These are phyloP conservation scores for Dorcoceras hygrometricum DNA, from an alignment of 257 asterid species.

Conservation along the genomic window DNA sequence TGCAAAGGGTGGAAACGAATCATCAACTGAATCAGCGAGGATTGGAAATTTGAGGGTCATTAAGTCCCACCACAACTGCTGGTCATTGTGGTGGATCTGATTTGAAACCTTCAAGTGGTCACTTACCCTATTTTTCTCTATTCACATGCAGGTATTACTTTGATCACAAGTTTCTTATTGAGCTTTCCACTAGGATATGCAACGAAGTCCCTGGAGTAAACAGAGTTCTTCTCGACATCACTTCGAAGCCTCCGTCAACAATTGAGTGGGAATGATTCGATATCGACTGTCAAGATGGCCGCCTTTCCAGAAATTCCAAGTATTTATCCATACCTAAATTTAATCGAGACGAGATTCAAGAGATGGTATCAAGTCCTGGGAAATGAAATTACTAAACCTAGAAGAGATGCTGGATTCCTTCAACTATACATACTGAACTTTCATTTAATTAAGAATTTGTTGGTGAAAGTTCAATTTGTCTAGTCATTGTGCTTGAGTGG, in stretches of 20 bases:
- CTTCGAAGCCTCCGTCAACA: constrained; percentile 98
- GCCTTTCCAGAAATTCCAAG: neutral
- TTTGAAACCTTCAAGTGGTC: neutral
- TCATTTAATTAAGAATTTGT: too few species aligned
- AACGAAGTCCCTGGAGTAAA: constrained; percentile 91
- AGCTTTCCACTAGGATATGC: constrained; percentile 84
- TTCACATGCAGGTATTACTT: constrained; percentile 71
- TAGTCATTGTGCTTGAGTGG: neutral
- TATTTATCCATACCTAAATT: neutral
- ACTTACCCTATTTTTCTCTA: constrained; percentile 12
- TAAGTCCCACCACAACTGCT: neutral
- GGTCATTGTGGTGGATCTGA: neutral
- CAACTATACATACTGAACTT: neutral
- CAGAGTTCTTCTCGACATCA: constrained; percentile 89
- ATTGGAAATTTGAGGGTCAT: neutral
- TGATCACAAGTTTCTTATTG: constrained; percentile 77
- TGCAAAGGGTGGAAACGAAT: neutral
- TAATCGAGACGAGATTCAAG: neutral
- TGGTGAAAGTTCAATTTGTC: neutral
- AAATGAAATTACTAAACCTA: neutral
- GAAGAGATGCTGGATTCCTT: neutral
- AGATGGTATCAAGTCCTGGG: neutral
- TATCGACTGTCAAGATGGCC: neutral
- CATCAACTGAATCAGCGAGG: neutral
- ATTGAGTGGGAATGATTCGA: constrained; percentile 83